These are phyloP conservation scores for Hericium alpestre DNA, from an alignment of 768 basidiomycete genomes.

Conservation along the genomic window DNA sequence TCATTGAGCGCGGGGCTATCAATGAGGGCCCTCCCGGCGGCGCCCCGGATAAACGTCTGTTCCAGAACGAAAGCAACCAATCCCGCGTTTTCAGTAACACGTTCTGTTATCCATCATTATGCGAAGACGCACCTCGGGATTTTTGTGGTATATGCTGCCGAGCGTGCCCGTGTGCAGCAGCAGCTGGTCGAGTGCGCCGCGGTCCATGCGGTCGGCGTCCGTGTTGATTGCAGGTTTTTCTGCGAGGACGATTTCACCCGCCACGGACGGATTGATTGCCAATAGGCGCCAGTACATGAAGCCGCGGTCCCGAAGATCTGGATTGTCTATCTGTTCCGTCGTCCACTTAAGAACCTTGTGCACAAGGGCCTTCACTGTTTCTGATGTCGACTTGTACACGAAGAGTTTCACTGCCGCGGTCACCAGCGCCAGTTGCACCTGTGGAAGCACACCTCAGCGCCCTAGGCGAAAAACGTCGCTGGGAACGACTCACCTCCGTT, in stretches of 20 bases:
- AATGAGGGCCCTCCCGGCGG: constrained; percentile 66
- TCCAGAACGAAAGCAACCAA: no score
- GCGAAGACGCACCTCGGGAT: constrained; percentile 61
- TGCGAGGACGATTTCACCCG: constrained; percentile 81
- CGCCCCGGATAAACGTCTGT: constrained; percentile 81
- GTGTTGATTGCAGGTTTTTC: constrained; percentile 97
- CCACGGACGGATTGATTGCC: constrained; percentile 82
- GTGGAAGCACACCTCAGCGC: background rate
- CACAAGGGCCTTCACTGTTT: constrained; percentile 79
- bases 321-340: constrained; percentile 96
- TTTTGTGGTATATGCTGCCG: constrained; percentile 96
- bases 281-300: constrained; percentile 99
- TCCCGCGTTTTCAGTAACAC: no score
- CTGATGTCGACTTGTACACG: constrained; percentile 76
- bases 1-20: constrained; percentile 88
- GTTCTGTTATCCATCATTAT: background rate
- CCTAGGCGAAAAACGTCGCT: background rate
- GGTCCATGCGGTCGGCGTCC: constrained; percentile 95
- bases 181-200: constrained; percentile 90
- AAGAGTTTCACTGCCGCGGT: constrained; percentile 96
- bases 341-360: constrained; percentile 95
- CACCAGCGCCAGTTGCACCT: constrained; percentile 93
- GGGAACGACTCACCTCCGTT: constrained; percentile 52
- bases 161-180: constrained; percentile 88
- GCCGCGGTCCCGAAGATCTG: constrained; percentile 91